These are phyloP conservation scores for Arthrobotrys entomopaga DNA, from an alignment of 2,329 filamentous ascomycete species.

Conservation along the genomic window DNA sequence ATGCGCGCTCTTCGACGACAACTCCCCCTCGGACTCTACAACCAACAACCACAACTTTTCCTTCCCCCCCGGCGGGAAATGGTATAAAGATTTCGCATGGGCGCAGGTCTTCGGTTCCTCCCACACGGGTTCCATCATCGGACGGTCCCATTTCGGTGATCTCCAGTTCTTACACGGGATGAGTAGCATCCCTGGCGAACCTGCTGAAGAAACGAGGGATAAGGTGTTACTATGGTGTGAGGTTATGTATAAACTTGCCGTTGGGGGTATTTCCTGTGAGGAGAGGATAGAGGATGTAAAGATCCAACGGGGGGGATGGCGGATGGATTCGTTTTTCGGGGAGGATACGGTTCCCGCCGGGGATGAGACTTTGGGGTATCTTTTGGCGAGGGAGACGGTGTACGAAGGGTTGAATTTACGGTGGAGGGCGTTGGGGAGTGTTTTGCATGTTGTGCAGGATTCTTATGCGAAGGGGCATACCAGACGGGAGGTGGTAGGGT, in stretches of 20 bases:
- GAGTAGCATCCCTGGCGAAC: constrained; percentile 13
- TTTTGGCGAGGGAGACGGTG: not conserved
- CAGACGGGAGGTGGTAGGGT: not conserved
- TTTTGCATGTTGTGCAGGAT: constrained; percentile 27
- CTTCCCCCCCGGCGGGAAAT: not conserved
- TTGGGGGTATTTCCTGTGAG: not conserved
- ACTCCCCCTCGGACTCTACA: too few relatives aligned
- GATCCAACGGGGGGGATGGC: constrained; percentile 5
- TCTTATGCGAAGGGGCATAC: constrained; percentile 31
- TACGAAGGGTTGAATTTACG: constrained; percentile 6
- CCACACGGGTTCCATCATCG: not conserved
- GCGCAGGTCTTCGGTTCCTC: constrained; percentile 4
- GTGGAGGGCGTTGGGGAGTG: constrained; percentile 7
- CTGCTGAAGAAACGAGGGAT: constrained; percentile 13
- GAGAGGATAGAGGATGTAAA: constrained; percentile 13
- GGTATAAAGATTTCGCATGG: constrained; percentile 2
- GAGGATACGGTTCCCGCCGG: constrained; percentile 3
- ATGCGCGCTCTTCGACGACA: constrained; percentile 10
- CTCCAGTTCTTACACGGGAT: constrained; percentile 28
- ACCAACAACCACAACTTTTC: constrained; percentile 1
- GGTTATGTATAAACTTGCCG: constrained; percentile 21
- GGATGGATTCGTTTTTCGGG: not conserved
- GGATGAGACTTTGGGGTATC: not conserved
- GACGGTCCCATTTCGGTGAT: constrained; percentile 25
- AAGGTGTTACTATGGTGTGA: constrained; percentile 28